Percentiles rank a stretch among this genome's conserved stretches.
These are phyloP conservation scores for Coemansia sp. DNA, from an alignment of 192 early-diverging fungal genomes.

Conservation along the genomic window DNA sequence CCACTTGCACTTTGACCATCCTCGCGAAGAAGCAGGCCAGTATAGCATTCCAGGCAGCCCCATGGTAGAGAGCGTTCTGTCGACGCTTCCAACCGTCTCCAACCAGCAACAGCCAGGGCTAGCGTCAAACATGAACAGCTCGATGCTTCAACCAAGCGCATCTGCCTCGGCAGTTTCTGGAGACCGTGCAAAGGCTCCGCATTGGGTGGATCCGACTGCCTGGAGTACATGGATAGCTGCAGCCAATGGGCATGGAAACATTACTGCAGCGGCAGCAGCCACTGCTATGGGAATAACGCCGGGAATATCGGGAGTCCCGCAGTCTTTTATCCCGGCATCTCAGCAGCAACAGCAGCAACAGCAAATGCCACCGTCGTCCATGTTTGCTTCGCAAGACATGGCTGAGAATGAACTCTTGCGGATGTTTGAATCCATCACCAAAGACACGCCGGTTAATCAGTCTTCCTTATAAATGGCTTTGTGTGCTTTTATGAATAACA, in stretches of 20 bases:
- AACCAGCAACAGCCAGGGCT: not conserved
- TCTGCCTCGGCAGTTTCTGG: not conserved
- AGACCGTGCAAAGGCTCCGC: constrained; percentile 38
- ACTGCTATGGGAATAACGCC: constrained; percentile 54
- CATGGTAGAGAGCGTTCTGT: constrained; percentile 16
- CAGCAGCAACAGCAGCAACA: not conserved
- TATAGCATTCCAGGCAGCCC: constrained; percentile 42
- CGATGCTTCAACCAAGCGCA: not conserved
- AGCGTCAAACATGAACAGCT: too few relatives aligned
- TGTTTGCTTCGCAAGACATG: not conserved
- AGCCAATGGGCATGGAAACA: constrained; percentile 38
- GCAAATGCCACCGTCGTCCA: constrained; percentile 2
- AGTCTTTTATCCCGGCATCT: constrained; percentile 16
- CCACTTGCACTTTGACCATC: constrained; percentile 40
- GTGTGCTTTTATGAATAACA: not conserved
- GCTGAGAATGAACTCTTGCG: constrained; percentile 37
- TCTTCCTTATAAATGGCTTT: not conserved
- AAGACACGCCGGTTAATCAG: constrained; percentile 9
- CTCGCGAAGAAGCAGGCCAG: constrained; percentile 11
- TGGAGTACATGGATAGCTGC: constrained; percentile 53
- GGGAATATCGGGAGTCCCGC: constrained; percentile 33
- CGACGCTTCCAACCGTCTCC: constrained; percentile 18
- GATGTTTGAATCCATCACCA: constrained; percentile 42
- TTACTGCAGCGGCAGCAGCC: constrained; percentile 28
- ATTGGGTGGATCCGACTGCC: constrained; percentile 37